A percentile compares a stretch with the other conserved stretches of the same genome.
Evolutionary conservation across 352 stramenopile genomes (phyloP).

Genomic region (Phytophthora rubi): DNA sequence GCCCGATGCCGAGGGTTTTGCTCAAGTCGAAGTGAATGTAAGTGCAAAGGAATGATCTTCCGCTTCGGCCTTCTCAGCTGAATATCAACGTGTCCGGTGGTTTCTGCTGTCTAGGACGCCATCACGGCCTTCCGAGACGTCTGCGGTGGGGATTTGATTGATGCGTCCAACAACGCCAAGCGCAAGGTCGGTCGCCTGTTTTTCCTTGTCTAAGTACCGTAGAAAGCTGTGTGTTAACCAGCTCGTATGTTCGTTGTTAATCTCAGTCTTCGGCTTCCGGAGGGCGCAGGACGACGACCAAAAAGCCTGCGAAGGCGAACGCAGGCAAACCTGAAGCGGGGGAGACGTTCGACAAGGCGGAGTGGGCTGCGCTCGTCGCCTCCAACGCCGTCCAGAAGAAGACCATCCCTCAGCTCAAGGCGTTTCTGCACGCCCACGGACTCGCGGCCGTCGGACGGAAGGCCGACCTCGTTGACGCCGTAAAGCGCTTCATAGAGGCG

Average conservation of each 20-base stretch:
- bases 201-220: neutral
- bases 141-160: conserved; percentile 60
- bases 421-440: conserved; percentile 61
- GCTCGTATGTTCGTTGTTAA: neutral
- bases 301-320: conserved; percentile 47
- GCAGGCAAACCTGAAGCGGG: conserved; percentile 32
- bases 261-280: conserved; percentile 35
- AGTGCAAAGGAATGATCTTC: neutral
- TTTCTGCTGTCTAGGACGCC: conserved; percentile 37
- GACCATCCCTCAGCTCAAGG: conserved; percentile 72
- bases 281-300: conserved; percentile 37
- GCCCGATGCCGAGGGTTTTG: conserved; percentile 76
- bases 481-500: conserved; percentile 53
- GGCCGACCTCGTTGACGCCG: conserved; percentile 63
- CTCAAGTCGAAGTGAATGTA: conserved; percentile 71
- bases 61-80: neutral
- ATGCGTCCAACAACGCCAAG: conserved; percentile 53
- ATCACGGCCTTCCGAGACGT: conserved; percentile 53
- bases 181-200: conserved; percentile 44
- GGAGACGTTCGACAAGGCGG: conserved; percentile 52
- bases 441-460: conserved; percentile 59
- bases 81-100: neutral
- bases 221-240: neutral
- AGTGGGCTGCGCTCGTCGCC: conserved; percentile 56
- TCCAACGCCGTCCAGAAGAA: conserved; percentile 75